Evolutionary conservation across 1,284 basidiomycete species (phyloP).

Genomic region (Phylloporus gajari): DNA sequence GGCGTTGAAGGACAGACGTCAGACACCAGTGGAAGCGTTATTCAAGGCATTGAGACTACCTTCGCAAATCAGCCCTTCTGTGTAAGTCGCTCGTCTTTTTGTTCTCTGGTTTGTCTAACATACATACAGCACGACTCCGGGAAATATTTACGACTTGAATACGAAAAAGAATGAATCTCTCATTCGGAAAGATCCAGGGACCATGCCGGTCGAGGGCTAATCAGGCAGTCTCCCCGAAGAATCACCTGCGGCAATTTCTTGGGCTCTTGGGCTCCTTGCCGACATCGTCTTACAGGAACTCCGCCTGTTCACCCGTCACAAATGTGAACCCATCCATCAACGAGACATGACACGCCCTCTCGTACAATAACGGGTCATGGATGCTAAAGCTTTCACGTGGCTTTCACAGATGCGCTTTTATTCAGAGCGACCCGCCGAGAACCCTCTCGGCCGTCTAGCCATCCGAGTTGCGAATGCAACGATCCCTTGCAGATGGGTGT

Average conservation of each 20-base stretch:
- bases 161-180: slow-evolving; percentile 90
- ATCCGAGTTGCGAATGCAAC: slow-evolving; percentile 91
- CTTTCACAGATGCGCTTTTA: slow-evolving; percentile 99
- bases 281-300: slow-evolving; percentile 95
- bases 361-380: slow-evolving; percentile 71
- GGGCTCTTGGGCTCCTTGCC: slow-evolving; percentile 92
- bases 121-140: slow-evolving; percentile 85
- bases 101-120: slow-evolving; percentile 19
- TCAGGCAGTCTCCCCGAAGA: slow-evolving; percentile 65
- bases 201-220: slow-evolving; percentile 81
- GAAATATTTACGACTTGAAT: slow-evolving; percentile 97
- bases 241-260: slow-evolving; percentile 80
- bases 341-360: slow-evolving; percentile 92
- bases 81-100: slow-evolving; percentile 58
- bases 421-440: slow-evolving; percentile 74
- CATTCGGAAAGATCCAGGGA: slow-evolving; percentile 89
- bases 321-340: slow-evolving; percentile 98
- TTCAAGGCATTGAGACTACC: slow-evolving; percentile 89
- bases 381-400: slow-evolving; percentile 88
- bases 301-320: slow-evolving; percentile 87
- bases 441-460: slow-evolving; percentile 82
- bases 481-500: slow-evolving; percentile 99
- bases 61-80: slow-evolving; percentile 70
- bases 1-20: slow-evolving; percentile 94
- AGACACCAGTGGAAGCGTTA: slow-evolving; percentile 80